Evolutionary conservation across 1,139 yeast species (phyloP).

Genomic region (Taphrina deformans): DNA sequence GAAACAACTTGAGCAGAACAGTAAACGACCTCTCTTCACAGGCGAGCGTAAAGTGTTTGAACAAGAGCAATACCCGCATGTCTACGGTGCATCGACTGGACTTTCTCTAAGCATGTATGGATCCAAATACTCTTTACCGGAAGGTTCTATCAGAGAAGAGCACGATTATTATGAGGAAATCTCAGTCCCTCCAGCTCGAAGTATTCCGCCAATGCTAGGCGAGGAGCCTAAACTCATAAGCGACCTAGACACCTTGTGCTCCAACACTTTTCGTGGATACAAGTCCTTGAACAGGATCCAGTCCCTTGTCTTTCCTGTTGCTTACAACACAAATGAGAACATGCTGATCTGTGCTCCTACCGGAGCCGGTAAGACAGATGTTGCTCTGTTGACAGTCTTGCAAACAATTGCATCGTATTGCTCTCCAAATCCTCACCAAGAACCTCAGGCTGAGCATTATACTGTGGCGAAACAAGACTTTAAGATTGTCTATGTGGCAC

Average conservation of each 20-base stretch:
- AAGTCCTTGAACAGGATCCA: slow-evolving; percentile 81
- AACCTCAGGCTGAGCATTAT: slow-evolving; percentile 46
- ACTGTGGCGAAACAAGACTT: slow-evolving; percentile 78
- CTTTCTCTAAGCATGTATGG: slow-evolving; percentile 75
- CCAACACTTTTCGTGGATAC: slow-evolving; percentile 80
- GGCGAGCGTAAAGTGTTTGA: slow-evolving; percentile 53
- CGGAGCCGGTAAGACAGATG: slow-evolving; percentile 99
- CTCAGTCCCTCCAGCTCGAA: slow-evolving; percentile 71
- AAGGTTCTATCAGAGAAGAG: slow-evolving; percentile 69
- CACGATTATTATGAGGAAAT: slow-evolving; percentile 72
- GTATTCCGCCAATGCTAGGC: slow-evolving; percentile 52
- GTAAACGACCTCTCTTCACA: slow-evolving; percentile 54
- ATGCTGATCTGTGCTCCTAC: slow-evolving; percentile 99
- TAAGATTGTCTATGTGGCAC: slow-evolving; percentile 92
- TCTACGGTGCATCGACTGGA: slow-evolving; percentile 68
- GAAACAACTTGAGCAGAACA: slow-evolving; percentile 58
- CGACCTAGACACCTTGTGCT: slow-evolving; percentile 71
- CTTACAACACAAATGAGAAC: slow-evolving; percentile 88
- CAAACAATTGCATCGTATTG: slow-evolving; percentile 75
- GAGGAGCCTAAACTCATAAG: slow-evolving; percentile 57
- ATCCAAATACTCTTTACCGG: slow-evolving; percentile 73
- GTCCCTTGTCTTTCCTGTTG: slow-evolving; percentile 86
- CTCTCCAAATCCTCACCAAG: slow-evolving; percentile 42
- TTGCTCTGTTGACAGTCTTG: slow-evolving; percentile 80
- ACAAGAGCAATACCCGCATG: slow-evolving; percentile 76